Conservation (phyloP, 345 rosid genomes). For the Brassica nigra region DNA sequence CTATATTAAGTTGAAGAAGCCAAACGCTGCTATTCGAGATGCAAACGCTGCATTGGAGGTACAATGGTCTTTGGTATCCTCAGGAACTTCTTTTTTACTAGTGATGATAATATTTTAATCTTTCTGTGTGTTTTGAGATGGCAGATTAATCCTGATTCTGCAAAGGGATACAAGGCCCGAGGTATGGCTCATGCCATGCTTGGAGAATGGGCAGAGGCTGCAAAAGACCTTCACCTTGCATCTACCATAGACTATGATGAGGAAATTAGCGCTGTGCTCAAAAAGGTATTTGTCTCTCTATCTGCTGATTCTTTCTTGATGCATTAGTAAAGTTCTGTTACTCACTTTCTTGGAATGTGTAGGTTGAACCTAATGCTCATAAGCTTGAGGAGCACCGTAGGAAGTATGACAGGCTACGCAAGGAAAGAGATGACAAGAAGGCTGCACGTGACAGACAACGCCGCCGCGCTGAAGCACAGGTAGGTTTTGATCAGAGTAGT, state of each 20-base stretch:
- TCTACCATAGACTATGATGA: slow-evolving; percentile 85
- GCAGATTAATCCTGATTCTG: slow-evolving; percentile 96
- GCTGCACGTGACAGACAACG: slow-evolving; percentile 69
- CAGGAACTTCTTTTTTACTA: not conserved
- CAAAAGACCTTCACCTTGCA: slow-evolving; percentile 87
- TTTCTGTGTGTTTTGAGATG: not conserved
- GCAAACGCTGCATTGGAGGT: slow-evolving; percentile 95
- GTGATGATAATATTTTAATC: not conserved
- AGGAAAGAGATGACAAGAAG: slow-evolving; percentile 83
- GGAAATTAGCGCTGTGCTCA: slow-evolving; percentile 78
- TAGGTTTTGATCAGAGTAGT: slow-evolving; percentile 23
- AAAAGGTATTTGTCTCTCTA: slow-evolving; percentile 57
- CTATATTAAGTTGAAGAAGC: slow-evolving; percentile 92
- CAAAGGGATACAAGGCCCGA: slow-evolving; percentile 92
- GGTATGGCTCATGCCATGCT: slow-evolving; percentile 91
- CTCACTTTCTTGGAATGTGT: slow-evolving; percentile 7
- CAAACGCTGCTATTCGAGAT: slow-evolving; percentile 92
- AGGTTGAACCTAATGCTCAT: slow-evolving; percentile 96
- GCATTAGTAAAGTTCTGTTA: not conserved
- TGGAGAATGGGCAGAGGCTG: slow-evolving; percentile 94
- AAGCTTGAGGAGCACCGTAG: slow-evolving; percentile 89
- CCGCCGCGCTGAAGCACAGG: slow-evolving; percentile 94
- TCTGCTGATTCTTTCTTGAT: not conserved
- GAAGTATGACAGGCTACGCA: slow-evolving; percentile 85
- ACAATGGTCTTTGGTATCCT: not conserved